phyloP scores from a whole-genome alignment of 306 rosid genomes.

The Glycine tomentella region DNA sequence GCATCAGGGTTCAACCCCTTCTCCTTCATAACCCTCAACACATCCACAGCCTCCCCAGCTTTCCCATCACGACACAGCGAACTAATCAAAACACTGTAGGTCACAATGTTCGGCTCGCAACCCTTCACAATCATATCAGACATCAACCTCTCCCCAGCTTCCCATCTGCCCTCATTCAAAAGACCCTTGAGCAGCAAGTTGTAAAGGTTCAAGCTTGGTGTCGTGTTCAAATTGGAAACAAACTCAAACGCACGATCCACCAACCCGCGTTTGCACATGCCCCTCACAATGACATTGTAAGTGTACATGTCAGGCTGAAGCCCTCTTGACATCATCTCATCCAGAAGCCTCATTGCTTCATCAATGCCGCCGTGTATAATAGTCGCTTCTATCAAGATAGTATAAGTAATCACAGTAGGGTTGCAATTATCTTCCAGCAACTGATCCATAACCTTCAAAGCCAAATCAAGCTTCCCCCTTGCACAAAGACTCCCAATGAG shows the following conservation, averaged over 20 bases:
- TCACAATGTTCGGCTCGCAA: slow-evolving; percentile 71
- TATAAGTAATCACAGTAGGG: slow-evolving; percentile 83
- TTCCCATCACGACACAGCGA: slow-evolving; percentile 71
- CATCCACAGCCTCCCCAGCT: slow-evolving; percentile 70
- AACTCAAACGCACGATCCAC: slow-evolving; percentile 77
- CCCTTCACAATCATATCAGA: slow-evolving; percentile 65
- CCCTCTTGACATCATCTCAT: slow-evolving; percentile 74
- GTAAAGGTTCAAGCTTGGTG: slow-evolving; percentile 74
- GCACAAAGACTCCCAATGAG: slow-evolving; percentile 81
- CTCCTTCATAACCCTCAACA: slow-evolving; percentile 77
- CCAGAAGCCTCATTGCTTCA: slow-evolving; percentile 72
- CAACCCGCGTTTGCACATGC: slow-evolving; percentile 79
- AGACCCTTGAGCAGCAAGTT: slow-evolving; percentile 70
- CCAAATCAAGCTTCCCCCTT: slow-evolving; percentile 66
- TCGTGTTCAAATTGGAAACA: slow-evolving; percentile 50
- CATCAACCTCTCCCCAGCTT: slow-evolving; percentile 67
- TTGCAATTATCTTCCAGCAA: slow-evolving; percentile 70
- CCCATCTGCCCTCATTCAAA: slow-evolving; percentile 70
- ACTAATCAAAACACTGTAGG: slow-evolving; percentile 72
- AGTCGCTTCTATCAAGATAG: slow-evolving; percentile 84
- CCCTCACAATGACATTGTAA: slow-evolving; percentile 71
- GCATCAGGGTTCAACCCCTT: slow-evolving; percentile 78
- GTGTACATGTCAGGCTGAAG: slow-evolving; percentile 79
- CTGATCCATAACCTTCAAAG: slow-evolving; percentile 68
- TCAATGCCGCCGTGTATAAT: slow-evolving; percentile 70